Base-by-base conservation (phyloP, 2,329 filamentous ascomycete species). In the Phialemoniopsis sp. region DNA sequence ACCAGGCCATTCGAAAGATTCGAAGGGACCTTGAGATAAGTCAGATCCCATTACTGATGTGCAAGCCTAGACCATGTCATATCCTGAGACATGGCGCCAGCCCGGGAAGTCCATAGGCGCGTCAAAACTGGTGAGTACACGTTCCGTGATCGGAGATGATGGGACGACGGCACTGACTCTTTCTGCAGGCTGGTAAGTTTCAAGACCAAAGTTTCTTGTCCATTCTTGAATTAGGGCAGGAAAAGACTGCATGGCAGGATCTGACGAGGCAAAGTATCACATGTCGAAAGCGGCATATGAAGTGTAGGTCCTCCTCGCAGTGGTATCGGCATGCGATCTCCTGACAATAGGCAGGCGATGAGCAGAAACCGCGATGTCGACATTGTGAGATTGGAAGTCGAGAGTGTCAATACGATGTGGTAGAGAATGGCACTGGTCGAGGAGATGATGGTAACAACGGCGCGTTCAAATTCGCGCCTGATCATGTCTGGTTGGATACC, bases 201-300 rank as follows among this genome's bases (percentile, higher is more conserved):
- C 21, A 6, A 26, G 21, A 6, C 21, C 21, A 10, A 26, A 26
- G 21, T n/a, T n/a, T n/a, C n/a, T n/a, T n/a, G n/a, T n/a, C 6
- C 21, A 26, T 10, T 26, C 6, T 26, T 6, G 10, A 6, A 26
- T 26, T 26, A 6, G 21, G 10, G 21, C 6, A 10, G 10, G 21
- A 26, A 10, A 26, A 10, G 16, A 17, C 18, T 19, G n/a, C 13
- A 8, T 6, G 17, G 10, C 19, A 6, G 7, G 16, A 29, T 19
- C 34, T 36, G 26, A 36, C 17, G 16, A n/a, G 10, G 29, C 18
- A 29, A 14, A 37, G 35, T 28, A 12, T 37, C 10, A 37, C 35
- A 15, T 37, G 35, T 30, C 29, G 35, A 12, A 37, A 37, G 14
- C 35, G 35, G 28, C 35, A 37, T 16, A 37, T 37, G 35, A 37